These are phyloP conservation scores for Aspergillus ochraceoroseus DNA, from an alignment of 2,329 filamentous ascomycete species.

Conservation along the genomic window DNA sequence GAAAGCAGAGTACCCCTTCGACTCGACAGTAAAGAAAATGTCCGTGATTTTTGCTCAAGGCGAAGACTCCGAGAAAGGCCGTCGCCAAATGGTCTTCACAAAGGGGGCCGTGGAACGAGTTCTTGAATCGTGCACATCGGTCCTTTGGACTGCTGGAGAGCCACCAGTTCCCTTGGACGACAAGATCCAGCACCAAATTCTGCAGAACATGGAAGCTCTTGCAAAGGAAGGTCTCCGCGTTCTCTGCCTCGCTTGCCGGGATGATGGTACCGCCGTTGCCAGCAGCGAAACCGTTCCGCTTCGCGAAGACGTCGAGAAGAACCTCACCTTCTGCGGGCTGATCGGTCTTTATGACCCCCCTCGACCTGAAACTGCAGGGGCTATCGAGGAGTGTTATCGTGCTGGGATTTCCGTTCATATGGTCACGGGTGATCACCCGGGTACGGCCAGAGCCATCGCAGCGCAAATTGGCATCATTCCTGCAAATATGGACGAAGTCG, in stretches of 20 bases:
- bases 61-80: constrained; percentile 11
- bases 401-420: constrained; percentile 78
- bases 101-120: constrained; percentile 63
- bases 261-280: constrained; percentile 13
- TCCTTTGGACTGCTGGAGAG: constrained; percentile 42
- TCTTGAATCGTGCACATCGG: constrained; percentile 56
- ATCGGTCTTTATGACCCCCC: constrained; percentile 84
- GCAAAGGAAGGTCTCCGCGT: constrained; percentile 64
- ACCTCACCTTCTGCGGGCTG: constrained; percentile 71
- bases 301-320: constrained; percentile 61
- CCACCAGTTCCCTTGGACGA: constrained; percentile 48
- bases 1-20: constrained; percentile 66
- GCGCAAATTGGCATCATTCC: constrained; percentile 73
- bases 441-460: constrained; percentile 73
- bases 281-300: constrained; percentile 23
- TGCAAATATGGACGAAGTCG: constrained; percentile 55
- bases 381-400: constrained; percentile 64
- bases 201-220: constrained; percentile 64
- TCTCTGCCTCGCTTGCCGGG: constrained; percentile 56
- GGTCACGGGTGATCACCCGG: constrained; percentile 77
- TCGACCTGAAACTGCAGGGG: constrained; percentile 69
- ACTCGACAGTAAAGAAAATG: constrained; percentile 72
- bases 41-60: constrained; percentile 57
- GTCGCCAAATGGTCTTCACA: constrained; percentile 36
- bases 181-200: constrained; percentile 52